These are phyloP conservation scores for Coelastrella sp. DNA, from an alignment of 139 green algal genomes.

Conservation along the genomic window DNA sequence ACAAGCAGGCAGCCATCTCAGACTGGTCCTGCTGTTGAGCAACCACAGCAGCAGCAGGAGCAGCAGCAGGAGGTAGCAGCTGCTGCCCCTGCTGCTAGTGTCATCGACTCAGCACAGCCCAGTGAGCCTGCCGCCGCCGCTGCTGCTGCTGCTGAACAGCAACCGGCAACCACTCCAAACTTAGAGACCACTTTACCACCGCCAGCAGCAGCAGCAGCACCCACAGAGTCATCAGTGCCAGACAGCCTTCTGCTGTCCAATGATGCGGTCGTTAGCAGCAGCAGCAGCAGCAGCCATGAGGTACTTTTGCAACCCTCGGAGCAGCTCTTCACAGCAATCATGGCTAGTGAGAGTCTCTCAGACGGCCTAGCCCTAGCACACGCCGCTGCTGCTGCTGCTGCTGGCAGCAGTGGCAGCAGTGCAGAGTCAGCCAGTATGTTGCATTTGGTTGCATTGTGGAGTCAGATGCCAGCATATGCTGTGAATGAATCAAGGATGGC, in stretches of 20 bases:
- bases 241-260: not conserved
- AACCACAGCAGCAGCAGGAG: not conserved
- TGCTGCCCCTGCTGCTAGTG: too few species aligned
- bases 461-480: constrained; percentile 19
- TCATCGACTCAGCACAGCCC: too few species aligned
- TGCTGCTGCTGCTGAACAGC: not conserved
- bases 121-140: too few species aligned
- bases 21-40: too few species aligned
- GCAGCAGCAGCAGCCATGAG: not conserved
- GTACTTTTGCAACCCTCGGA: not conserved
- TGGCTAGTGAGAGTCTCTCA: not conserved
- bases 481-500: not conserved
- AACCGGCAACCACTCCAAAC: too few species aligned
- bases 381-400: not conserved
- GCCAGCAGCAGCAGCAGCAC: not conserved
- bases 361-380: constrained; percentile 31
- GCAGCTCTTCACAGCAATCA: constrained; percentile 1
- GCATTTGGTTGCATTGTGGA: constrained; percentile 18
- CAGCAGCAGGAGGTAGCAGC: not conserved
- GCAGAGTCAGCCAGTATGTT: not conserved
- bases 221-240: constrained; percentile 2
- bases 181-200: not conserved
- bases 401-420: not conserved
- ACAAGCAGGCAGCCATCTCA: not conserved
- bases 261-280: not conserved